Base-by-base conservation (phyloP, 768 basidiomycete genomes). In the Macrolepiota fuliginosa region DNA sequence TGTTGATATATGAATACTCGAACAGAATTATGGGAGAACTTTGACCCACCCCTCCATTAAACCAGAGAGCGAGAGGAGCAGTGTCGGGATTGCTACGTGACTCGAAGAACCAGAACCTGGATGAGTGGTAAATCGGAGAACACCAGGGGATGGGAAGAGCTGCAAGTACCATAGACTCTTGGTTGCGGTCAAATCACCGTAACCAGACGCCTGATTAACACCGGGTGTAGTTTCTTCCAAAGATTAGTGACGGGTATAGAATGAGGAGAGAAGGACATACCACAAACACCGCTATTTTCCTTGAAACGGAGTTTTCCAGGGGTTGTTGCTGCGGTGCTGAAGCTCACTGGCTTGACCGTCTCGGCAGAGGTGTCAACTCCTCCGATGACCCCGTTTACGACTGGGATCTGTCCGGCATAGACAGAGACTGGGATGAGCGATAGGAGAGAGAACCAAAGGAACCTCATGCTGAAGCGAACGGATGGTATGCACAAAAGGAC, bases 101-200 rank as follows among this genome's bases (percentile, higher is more conserved):
- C 12, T 75, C 86, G 64, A 89, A 89, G 74, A 84, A 88, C 85
- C 85, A 88, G 74, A 87, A 89, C 82, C 86, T 86, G 53, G 3
- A 29, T 25, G 12, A 57, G 10, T 58, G 40, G 61, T 5, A 40
- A 27, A 22, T 40, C 12, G 19, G 25, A 6, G 5, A 32, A 58
- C 10, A 55, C 10, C 32, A 22, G 12, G 61, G n/a, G 4, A 37
- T 54, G 1, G 32, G 40, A 52, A 4, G 27, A 9, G 22, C 22
- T 10, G 19, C 25, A 46, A 40, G 2, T 52, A 85, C 85, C 83
- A 88, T 25, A 87, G 75, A 70, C 86, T 88, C 67, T 86, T 70
- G n/a, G 73, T 76, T 1, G 81, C 70, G 1, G 81, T 79, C 15
- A 88, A 66, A 69, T 89, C 86, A 3, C 80, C 87, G 69, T 88